Evolutionary conservation across 1,139 yeast genomes (phyloP).

Genomic region (Kurtzmaniella quercitrusa): DNA sequence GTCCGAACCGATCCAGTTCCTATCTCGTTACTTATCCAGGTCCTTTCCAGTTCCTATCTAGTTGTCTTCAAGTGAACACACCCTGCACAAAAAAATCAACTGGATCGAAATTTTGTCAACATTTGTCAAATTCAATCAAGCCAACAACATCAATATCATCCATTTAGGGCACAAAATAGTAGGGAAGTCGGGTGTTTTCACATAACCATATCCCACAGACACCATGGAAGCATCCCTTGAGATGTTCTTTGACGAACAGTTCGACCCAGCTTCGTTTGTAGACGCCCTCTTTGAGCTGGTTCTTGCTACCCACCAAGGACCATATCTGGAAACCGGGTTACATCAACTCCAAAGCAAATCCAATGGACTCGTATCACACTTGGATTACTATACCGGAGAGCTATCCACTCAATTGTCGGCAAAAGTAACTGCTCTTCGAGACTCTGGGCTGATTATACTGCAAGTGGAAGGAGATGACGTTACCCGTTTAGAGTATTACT

Average conservation of each 20-base stretch:
- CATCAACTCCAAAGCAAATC: conserved; percentile 26
- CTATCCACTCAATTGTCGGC: conserved; percentile 47
- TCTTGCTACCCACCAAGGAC: conserved; percentile 8
- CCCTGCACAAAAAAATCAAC: too few relatives aligned
- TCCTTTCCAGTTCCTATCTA: too few relatives aligned
- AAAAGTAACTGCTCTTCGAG: conserved; percentile 41
- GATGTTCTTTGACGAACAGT: conserved; percentile 42
- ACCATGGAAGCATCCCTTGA: conserved; percentile 12
- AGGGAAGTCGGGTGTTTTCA: not conserved
- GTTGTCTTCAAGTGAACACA: too few relatives aligned
- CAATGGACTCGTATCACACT: conserved; percentile 46
- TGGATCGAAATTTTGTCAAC: too few relatives aligned
- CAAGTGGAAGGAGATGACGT: conserved; percentile 13
- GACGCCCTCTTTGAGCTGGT: conserved; percentile 33
- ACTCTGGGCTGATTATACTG: conserved; percentile 30
- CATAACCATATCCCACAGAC: not conserved
- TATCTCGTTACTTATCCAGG: too few relatives aligned
- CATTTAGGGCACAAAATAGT: too few relatives aligned
- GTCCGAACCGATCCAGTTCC: too few relatives aligned
- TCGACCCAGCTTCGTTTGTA: conserved; percentile 33
- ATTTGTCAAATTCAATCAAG: too few relatives aligned
- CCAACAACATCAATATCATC: not conserved
- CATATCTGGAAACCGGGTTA: conserved; percentile 22
- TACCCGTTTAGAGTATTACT: conserved; percentile 60
- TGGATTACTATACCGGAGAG: conserved; percentile 60